phyloP scores from a whole-genome alignment of 2,329 filamentous ascomycete species.

The Geosmithia putterillii region DNA sequence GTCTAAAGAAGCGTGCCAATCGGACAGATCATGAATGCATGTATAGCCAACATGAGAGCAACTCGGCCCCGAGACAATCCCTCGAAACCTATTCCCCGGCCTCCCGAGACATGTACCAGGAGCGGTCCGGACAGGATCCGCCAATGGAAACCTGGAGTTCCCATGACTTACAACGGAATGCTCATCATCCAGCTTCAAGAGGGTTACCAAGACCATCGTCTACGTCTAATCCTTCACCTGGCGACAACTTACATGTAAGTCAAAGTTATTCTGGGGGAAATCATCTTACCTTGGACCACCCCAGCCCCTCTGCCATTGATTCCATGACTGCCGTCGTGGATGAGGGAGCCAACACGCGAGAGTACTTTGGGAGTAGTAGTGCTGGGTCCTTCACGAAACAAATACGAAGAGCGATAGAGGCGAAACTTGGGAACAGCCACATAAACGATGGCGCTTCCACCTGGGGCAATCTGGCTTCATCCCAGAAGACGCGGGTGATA shows the following conservation, averaged over 20 bases:
- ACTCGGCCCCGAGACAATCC: too few species aligned
- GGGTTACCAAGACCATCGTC: too few species aligned
- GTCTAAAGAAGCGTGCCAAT: background rate
- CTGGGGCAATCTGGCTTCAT: constrained; percentile 15
- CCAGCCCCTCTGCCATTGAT: constrained; percentile 22
- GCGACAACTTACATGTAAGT: background rate
- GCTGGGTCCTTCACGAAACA: constrained; percentile 32
- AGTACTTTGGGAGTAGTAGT: constrained; percentile 34
- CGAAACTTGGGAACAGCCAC: background rate
- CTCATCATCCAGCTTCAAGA: too few species aligned
- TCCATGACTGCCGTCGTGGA: constrained; percentile 32
- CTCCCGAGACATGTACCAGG: too few species aligned
- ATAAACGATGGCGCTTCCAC: too few species aligned
- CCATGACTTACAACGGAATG: too few species aligned
- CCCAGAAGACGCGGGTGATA: background rate
- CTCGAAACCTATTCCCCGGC: too few species aligned
- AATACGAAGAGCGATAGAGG: constrained; percentile 17
- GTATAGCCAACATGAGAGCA: too few species aligned
- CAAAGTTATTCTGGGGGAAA: background rate
- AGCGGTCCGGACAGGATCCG: too few species aligned
- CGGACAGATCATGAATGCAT: too few species aligned
- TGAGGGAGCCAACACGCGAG: constrained; percentile 23
- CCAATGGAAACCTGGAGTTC: too few species aligned
- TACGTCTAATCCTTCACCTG: background rate
- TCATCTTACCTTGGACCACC: background rate